These are phyloP conservation scores for Phallus indusiatus DNA, from an alignment of 768 basidiomycete genomes.

Conservation along the genomic window DNA sequence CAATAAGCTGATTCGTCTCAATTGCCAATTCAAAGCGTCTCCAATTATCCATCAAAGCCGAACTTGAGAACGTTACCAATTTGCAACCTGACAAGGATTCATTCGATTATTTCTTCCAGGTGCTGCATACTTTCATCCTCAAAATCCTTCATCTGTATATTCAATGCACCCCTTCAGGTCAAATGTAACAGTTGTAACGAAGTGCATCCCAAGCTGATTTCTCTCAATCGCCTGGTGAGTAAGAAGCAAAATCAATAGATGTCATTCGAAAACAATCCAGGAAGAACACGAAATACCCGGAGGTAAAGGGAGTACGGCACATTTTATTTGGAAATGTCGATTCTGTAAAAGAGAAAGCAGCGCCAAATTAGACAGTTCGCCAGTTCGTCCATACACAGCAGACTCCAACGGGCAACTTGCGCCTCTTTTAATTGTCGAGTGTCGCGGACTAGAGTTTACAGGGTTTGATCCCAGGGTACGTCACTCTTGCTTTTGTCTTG, in stretches of 20 bases:
- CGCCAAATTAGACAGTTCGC: conserved; percentile 61
- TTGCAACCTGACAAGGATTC: conserved; percentile 54
- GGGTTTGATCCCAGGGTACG: conserved; percentile 66
- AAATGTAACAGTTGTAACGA: conserved; percentile 76
- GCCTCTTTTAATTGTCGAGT: conserved; percentile 67
- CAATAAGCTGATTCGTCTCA: no score
- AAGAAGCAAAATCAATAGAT: neutral
- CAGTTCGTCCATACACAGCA: conserved; percentile 45
- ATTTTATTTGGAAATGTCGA: conserved; percentile 64
- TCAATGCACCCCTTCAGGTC: conserved; percentile 35
- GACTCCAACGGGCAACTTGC: conserved; percentile 53
- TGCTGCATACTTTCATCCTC: conserved; percentile 17
- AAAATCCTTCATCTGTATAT: neutral
- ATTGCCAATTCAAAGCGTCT: conserved; percentile 37
- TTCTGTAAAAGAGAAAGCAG: conserved; percentile 69
- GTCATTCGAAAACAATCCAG: conserved; percentile 25
- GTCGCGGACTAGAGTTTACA: conserved; percentile 76
- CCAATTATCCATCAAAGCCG: conserved; percentile 63
- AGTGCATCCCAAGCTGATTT: conserved; percentile 58
- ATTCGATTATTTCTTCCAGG: conserved; percentile 78
- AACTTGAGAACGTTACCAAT: conserved; percentile 69
- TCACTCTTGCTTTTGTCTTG: neutral
- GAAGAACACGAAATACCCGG: conserved; percentile 57
- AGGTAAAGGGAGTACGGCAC: conserved; percentile 56
- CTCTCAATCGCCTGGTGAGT: conserved; percentile 59